Conservation (phyloP, 108 stramenopile genomes). For the Cyclostephanos tholiformis region DNA sequence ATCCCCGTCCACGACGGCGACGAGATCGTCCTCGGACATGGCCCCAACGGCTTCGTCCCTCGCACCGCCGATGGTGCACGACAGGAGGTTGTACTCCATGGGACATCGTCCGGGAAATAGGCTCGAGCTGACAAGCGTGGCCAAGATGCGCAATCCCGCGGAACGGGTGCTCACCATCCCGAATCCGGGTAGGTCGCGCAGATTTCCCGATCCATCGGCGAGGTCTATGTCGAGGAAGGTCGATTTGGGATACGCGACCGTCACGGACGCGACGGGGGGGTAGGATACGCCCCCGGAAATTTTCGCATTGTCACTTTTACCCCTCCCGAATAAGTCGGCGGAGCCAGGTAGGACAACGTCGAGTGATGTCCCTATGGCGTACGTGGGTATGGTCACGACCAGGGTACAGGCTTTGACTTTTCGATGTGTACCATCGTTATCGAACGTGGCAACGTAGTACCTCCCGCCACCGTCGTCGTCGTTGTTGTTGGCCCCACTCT, state of each 20-base stretch:
- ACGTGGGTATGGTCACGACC: conserved; percentile 83
- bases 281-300: conserved; percentile 73
- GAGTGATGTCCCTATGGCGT: conserved; percentile 63
- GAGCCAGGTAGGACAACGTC: conserved; percentile 80
- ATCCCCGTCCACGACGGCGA: conserved; percentile 87
- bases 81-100: conserved; percentile 82
- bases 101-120: conserved; percentile 94
- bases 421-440: neutral
- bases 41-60: conserved; percentile 87
- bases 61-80: conserved; percentile 96
- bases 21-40: conserved; percentile 84
- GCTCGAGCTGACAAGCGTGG: conserved; percentile 92
- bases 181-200: conserved; percentile 87
- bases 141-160: conserved; percentile 86
- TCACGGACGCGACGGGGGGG: conserved; percentile 93
- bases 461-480: neutral
- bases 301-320: conserved; percentile 54
- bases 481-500: neutral
- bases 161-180: conserved; percentile 90
- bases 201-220: conserved; percentile 73
- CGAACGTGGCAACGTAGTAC: neutral
- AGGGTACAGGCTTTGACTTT: conserved; percentile 54
- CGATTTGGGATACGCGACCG: conserved; percentile 91
- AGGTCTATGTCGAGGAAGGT: conserved; percentile 88
- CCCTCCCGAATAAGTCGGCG: conserved; percentile 66